phyloP scores from a whole-genome alignment of 345 rosid genomes.

The Eucalyptus rudis region DNA sequence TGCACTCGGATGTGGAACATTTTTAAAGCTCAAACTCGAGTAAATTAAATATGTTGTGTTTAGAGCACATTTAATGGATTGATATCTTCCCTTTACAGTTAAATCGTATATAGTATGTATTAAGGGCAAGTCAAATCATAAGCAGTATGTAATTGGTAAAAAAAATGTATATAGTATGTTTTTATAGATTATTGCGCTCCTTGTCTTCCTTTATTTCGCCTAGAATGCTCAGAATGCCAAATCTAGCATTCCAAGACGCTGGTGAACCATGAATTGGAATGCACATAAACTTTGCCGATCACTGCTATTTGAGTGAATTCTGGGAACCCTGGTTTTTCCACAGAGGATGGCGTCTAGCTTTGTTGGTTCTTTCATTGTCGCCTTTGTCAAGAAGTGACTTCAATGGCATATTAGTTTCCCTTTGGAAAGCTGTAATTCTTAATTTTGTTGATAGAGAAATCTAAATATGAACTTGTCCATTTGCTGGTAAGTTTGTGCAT shows the following conservation, averaged over 20 bases:
- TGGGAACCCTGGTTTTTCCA: neutral
- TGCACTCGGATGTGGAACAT: neutral
- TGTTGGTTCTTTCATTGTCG: neutral
- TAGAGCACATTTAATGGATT: neutral
- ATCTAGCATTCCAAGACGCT: neutral
- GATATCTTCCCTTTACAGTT: neutral
- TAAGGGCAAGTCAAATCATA: neutral
- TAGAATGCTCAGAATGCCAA: neutral
- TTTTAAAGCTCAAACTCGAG: neutral
- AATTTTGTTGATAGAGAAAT: neutral
- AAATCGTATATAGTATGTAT: neutral
- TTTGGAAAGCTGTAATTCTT: neutral
- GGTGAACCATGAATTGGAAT: neutral
- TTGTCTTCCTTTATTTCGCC: neutral
- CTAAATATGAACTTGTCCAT: neutral
- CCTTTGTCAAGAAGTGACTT: neutral
- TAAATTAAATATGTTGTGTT: neutral
- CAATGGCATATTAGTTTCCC: neutral
- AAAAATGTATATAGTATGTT: neutral
- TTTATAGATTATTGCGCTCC: neutral
- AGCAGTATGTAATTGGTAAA: neutral
- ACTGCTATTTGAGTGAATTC: neutral
- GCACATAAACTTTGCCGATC: neutral
- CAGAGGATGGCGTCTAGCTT: neutral
- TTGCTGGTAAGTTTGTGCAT: neutral